phyloP scores from a whole-genome alignment of 768 basidiomycete species.

The Clitopilus passeckerianus region DNA sequence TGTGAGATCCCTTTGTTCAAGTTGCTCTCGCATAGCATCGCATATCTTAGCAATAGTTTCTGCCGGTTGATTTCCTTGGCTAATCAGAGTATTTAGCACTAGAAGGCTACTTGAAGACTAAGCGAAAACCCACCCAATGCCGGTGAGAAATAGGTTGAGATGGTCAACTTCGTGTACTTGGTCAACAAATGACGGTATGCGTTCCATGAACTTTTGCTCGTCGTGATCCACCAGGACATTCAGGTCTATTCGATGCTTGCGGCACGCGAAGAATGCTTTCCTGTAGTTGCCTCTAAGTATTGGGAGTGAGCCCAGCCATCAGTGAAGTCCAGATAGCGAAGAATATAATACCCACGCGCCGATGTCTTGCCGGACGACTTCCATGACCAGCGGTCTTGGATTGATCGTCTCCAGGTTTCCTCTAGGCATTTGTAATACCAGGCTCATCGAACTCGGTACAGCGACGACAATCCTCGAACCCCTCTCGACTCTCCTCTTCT shows the following conservation, averaged over 20 bases:
- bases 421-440: conserved; percentile 96
- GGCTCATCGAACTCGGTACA: conserved; percentile 80
- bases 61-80: conserved; percentile 49
- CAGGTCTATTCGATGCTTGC: conserved; percentile 91
- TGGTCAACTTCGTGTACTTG: conserved; percentile 89
- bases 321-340: not conserved
- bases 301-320: too few species aligned
- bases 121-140: conserved; percentile 58
- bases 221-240: conserved; percentile 85
- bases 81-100: not conserved
- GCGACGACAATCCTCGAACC: conserved; percentile 87
- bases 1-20: conserved; percentile 68
- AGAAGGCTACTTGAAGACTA: not conserved
- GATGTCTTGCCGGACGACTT: conserved; percentile 74
- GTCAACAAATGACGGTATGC: conserved; percentile 66
- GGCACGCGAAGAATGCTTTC: conserved; percentile 85
- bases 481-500: conserved; percentile 79
- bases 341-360: conserved; percentile 46
- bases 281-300: conserved; percentile 62
- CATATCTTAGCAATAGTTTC: conserved; percentile 66
- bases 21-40: conserved; percentile 65
- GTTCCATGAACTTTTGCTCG: conserved; percentile 56
- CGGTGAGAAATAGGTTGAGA: conserved; percentile 88
- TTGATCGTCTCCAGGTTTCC: conserved; percentile 96
- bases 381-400: conserved; percentile 87